A percentile compares a stretch with the other conserved stretches of the same genome.
phyloP scores from a whole-genome alignment of 2,329 filamentous ascomycete genomes.

The Aureobasidium sp. region DNA sequence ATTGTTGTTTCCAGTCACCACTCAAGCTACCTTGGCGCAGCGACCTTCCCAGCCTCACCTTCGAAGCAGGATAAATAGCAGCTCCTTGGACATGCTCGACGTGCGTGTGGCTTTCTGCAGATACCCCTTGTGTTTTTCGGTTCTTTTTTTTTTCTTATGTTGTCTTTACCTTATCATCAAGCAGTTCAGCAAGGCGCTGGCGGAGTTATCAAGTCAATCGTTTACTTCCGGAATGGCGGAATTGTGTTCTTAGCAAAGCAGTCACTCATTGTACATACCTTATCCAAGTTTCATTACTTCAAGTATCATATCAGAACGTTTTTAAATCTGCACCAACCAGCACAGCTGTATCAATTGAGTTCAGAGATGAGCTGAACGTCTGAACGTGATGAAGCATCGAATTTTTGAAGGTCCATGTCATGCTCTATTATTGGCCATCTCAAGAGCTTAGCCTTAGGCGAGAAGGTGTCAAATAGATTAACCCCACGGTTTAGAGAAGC shows the following conservation, averaged over 20 bases:
- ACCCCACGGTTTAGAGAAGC: neutral
- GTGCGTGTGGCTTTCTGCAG: neutral
- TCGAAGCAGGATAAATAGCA: neutral
- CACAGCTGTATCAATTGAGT: too few species aligned
- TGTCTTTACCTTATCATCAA: constrained; percentile 79
- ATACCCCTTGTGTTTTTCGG: constrained; percentile 11
- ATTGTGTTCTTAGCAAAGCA: constrained; percentile 7
- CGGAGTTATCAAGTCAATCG: constrained; percentile 6
- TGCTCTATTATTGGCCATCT: neutral
- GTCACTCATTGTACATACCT: neutral
- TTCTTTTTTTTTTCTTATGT: constrained; percentile 46
- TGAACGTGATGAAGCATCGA: neutral
- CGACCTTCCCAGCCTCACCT: neutral
- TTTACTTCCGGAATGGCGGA: neutral
- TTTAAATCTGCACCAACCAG: neutral
- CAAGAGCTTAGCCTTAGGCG: neutral
- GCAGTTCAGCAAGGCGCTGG: constrained; percentile 44
- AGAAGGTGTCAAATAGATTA: neutral
- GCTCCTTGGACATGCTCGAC: constrained; percentile 1
- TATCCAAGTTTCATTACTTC: neutral
- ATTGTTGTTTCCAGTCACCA: neutral
- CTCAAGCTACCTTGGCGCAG: neutral
- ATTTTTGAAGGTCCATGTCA: neutral
- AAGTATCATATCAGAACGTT: neutral
- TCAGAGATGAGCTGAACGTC: neutral